Conservation (phyloP, 441 rosid genomes). For the Theobroma grandiflorum region DNA sequence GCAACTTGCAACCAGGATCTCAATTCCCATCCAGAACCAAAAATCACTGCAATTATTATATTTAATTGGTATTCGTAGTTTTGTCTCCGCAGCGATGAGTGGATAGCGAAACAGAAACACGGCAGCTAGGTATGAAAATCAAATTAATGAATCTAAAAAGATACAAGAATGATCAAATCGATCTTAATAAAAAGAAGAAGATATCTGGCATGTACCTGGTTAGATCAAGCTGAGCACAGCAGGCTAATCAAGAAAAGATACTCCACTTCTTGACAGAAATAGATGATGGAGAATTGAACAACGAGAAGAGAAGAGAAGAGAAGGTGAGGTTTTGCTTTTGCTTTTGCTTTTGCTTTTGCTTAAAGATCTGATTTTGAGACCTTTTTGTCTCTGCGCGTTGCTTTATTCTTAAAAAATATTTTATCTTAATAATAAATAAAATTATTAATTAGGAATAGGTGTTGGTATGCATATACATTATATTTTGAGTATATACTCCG, state of each 20-base stretch:
- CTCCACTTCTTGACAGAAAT: neutral
- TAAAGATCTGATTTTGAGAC: slow-evolving; percentile 10
- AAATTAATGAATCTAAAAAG: slow-evolving; percentile 4
- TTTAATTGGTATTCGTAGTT: neutral
- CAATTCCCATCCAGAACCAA: neutral
- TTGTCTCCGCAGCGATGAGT: neutral
- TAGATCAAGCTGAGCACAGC: neutral
- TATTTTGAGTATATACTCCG: too few relatives aligned
- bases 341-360: slow-evolving; percentile 1
- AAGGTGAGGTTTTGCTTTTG: slow-evolving; percentile 11
- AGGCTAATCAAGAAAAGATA: neutral
- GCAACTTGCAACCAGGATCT: slow-evolving; percentile 1
- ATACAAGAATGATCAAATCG: neutral
- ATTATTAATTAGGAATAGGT: too few relatives aligned
- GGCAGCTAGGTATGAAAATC: neutral
- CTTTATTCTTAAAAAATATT: neutral
- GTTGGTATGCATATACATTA: too few relatives aligned
- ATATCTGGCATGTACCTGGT: neutral
- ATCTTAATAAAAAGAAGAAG: neutral
- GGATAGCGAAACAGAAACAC: neutral
- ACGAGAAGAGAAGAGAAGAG: neutral
- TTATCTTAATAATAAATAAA: too few relatives aligned
- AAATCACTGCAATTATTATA: neutral
- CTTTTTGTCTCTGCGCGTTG: slow-evolving; percentile 9
- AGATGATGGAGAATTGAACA: neutral